Evolutionary conservation across 139 green algal species (phyloP).

Genomic region (Marvania coccoides): DNA sequence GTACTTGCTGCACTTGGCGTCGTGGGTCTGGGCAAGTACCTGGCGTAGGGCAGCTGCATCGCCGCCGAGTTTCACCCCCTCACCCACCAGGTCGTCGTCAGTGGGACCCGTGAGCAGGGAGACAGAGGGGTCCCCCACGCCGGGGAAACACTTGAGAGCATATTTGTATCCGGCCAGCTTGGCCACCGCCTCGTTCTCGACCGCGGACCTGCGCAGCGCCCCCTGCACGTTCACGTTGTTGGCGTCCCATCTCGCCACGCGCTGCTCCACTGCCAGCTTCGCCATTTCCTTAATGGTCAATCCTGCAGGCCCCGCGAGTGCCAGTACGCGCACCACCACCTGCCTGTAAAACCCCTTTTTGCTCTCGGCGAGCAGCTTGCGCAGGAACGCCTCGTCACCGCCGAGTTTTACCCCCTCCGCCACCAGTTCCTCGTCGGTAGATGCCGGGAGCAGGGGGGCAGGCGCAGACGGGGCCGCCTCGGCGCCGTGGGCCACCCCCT

Average conservation of each 20-base stretch:
- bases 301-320: not conserved
- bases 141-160: constrained; percentile 5
- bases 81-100: not conserved
- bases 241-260: not conserved
- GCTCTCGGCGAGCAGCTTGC: not conserved
- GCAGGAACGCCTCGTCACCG: not conserved
- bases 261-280: not conserved
- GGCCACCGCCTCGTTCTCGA: not conserved
- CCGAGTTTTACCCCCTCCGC: not conserved
- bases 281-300: not conserved
- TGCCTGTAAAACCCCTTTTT: not conserved
- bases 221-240: not conserved
- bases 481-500: too few relatives aligned
- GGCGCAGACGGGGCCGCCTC: too few relatives aligned
- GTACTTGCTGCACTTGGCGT: not conserved
- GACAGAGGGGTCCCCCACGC: not conserved
- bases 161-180: not conserved
- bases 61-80: not conserved
- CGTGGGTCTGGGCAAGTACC: not conserved
- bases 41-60: not conserved
- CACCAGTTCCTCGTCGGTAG: not conserved
- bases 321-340: not conserved
- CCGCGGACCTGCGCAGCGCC: not conserved
- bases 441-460: too few relatives aligned
- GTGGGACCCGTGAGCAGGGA: not conserved